phyloP scores from a whole-genome alignment of 805 yeast genomes.

The Yarrowia sp. region DNA sequence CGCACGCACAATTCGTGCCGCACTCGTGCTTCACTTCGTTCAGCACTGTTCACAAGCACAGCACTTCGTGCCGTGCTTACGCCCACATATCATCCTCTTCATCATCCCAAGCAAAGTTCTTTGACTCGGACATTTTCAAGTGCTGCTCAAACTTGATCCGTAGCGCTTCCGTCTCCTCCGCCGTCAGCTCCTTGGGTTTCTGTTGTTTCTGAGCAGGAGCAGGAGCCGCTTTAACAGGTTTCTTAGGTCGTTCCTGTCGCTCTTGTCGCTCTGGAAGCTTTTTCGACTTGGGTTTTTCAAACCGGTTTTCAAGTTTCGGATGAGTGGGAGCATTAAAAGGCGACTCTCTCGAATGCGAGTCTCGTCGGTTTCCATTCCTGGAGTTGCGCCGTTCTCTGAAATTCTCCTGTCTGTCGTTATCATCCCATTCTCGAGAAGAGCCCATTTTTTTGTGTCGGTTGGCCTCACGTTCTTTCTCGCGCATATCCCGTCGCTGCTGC shows the following conservation, averaged over 20 bases:
- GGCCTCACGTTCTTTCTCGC: slow-evolving; percentile 2
- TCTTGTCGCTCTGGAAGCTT: neutral
- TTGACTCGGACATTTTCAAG: neutral
- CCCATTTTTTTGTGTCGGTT: slow-evolving; percentile 16
- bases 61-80: no score
- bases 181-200: neutral
- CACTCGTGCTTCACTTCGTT: no score
- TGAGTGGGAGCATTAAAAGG: neutral
- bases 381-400: slow-evolving; percentile 5
- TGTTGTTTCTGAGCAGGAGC: neutral
- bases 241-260: neutral
- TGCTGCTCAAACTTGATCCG: slow-evolving; percentile 6
- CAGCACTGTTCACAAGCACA: no score
- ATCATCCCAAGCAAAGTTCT: slow-evolving; percentile 22
- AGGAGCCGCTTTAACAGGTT: neutral
- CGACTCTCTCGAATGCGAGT: no score
- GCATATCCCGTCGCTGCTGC: neutral
- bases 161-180: slow-evolving; percentile 10
- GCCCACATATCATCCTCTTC: slow-evolving; percentile 17
- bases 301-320: neutral
- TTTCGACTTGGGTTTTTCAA: neutral
- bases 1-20: no score
- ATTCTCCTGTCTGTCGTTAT: neutral
- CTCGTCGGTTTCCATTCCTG: slow-evolving; percentile 12
- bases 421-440: slow-evolving; percentile 10